Evolutionary conservation across 768 basidiomycete genomes (phyloP).

Genomic region (Suillus subluteus): DNA sequence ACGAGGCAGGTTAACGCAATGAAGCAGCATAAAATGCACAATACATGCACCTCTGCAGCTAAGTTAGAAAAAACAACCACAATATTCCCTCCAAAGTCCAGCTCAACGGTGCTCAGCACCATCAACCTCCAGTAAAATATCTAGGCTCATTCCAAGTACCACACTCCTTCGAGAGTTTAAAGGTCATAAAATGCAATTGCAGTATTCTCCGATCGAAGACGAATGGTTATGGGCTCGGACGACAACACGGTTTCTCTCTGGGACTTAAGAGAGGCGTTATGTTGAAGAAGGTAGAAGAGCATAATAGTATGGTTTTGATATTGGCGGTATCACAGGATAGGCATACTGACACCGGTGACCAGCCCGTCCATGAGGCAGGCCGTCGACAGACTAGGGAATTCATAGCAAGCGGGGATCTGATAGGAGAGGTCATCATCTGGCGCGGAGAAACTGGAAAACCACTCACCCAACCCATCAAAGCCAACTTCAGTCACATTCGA

Average conservation of each 20-base stretch:
- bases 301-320: background rate
- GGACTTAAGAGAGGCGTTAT: background rate
- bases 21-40: background rate
- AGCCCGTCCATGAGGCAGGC: too few relatives aligned
- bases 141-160: background rate
- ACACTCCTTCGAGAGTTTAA: background rate
- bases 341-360: too few relatives aligned
- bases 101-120: background rate
- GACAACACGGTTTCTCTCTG: background rate
- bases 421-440: too few relatives aligned
- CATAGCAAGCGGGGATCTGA: too few relatives aligned
- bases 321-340: background rate
- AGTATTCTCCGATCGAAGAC: background rate
- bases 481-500: too few relatives aligned
- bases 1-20: background rate
- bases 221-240: background rate
- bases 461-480: too few relatives aligned
- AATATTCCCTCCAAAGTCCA: background rate
- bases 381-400: too few relatives aligned
- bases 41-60: background rate
- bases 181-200: background rate
- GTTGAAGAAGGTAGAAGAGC: background rate
- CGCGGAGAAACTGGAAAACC: too few relatives aligned
- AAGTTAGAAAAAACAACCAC: background rate
- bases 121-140: background rate